Conservation (phyloP, 345 rosid species). For the Aquilaria yunnanensis region DNA sequence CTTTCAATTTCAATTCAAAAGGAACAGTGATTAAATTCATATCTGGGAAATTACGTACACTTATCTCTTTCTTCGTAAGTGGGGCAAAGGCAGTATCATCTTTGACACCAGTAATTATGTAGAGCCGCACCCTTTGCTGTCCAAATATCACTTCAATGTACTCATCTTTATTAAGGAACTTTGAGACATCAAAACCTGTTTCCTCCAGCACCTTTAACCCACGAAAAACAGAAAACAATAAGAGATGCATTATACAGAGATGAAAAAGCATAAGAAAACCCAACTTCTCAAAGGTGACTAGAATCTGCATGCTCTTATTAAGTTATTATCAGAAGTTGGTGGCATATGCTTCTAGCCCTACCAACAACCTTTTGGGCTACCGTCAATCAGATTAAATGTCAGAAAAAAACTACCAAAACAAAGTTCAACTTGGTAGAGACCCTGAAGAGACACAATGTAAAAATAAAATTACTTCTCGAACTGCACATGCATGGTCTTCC, state of each 20-base stretch:
- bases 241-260: neutral
- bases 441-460: neutral
- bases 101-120: conserved; percentile 84
- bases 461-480: conserved; percentile 66
- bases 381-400: neutral
- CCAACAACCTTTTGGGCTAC: neutral
- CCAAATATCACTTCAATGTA: conserved; percentile 82
- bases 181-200: conserved; percentile 88
- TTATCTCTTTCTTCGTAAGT: conserved; percentile 94
- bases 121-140: conserved; percentile 94
- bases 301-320: neutral
- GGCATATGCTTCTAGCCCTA: too few relatives aligned
- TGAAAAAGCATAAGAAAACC: neutral
- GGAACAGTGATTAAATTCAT: neutral
- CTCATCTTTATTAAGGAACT: conserved; percentile 74
- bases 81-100: conserved; percentile 95
- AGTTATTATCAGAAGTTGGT: neutral
- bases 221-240: conserved; percentile 6
- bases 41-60: conserved; percentile 49
- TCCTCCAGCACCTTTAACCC: conserved; percentile 78
- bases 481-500: conserved; percentile 96
- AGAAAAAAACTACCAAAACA: neutral
- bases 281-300: neutral
- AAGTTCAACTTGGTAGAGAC: conserved; percentile 4
- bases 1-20: neutral